Percentiles rank a stretch among this genome's conserved stretches.
These are phyloP conservation scores for Tanozyma kutaoensis DNA, from an alignment of 805 yeast species.

Conservation along the genomic window DNA sequence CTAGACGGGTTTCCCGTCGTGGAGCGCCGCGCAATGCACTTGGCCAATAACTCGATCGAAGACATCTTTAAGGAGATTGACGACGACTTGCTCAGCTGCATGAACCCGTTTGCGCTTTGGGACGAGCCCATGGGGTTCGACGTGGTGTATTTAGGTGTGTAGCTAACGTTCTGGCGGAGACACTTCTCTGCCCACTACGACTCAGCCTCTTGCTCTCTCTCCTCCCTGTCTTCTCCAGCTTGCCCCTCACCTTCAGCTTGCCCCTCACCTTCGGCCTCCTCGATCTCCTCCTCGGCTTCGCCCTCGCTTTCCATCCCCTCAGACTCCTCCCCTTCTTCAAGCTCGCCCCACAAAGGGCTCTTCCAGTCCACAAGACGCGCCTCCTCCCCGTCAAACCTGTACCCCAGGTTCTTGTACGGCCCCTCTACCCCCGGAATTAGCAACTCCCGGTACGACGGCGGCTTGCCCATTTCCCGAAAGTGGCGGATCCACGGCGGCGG, in stretches of 20 bases:
- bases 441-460: slow-evolving; percentile 68
- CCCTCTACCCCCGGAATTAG: slow-evolving; percentile 36
- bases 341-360: neutral
- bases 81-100: slow-evolving; percentile 13
- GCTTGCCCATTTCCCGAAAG: slow-evolving; percentile 63
- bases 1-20: too few relatives aligned
- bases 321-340: neutral
- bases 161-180: neutral
- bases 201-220: neutral
- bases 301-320: neutral
- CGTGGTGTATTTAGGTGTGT: neutral
- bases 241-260: neutral
- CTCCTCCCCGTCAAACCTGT: slow-evolving; percentile 6
- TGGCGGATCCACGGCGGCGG: slow-evolving; percentile 73
- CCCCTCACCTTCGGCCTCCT: neutral
- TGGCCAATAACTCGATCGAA: slow-evolving; percentile 7
- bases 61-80: slow-evolving; percentile 18
- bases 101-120: slow-evolving; percentile 11
- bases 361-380: too few relatives aligned
- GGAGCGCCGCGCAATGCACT: too few relatives aligned
- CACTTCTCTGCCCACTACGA: neutral
- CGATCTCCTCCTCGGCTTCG: neutral
- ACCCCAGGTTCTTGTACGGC: slow-evolving; percentile 23
- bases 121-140: neutral
- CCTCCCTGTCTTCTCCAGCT: neutral